Conservation (phyloP, 495 filamentous ascomycete genomes). For the Amphirosellinia nigrospora region DNA sequence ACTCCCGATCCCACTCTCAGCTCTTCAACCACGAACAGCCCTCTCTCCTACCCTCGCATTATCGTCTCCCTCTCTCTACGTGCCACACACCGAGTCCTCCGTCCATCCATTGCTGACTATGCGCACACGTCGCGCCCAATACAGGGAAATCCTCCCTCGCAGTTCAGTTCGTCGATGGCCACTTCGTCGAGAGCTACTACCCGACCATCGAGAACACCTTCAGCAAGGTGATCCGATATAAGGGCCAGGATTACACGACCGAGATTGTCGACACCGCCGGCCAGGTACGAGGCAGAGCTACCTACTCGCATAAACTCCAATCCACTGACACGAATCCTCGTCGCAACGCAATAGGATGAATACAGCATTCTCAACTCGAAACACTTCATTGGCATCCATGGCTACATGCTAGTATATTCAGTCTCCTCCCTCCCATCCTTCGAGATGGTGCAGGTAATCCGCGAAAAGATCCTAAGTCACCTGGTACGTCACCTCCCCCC, state of each 20-base stretch:
- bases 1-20: constrained; percentile 29
- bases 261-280: constrained; percentile 99
- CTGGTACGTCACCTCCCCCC: constrained; percentile 68
- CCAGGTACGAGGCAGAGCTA: constrained; percentile 67
- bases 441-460: constrained; percentile 93
- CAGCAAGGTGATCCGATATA: constrained; percentile 89
- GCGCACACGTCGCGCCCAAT: not conserved
- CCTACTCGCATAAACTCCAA: not conserved
- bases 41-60: constrained; percentile 6
- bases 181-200: constrained; percentile 99
- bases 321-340: constrained; percentile 2
- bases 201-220: constrained; percentile 99
- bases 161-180: constrained; percentile 95
- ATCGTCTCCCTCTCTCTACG: not conserved
- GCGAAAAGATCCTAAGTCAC: constrained; percentile 97
- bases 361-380: constrained; percentile 98
- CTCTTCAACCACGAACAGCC: too few relatives aligned
- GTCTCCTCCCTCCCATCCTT: constrained; percentile 92
- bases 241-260: constrained; percentile 90
- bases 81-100: not conserved
- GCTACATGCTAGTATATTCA: constrained; percentile 98
- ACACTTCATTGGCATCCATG: constrained; percentile 99
- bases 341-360: constrained; percentile 73
- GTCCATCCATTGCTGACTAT: constrained; percentile 21
- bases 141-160: constrained; percentile 97